Evolutionary conservation across 345 rosid species (phyloP).

Genomic region (Erysimum cheiranthoides): DNA sequence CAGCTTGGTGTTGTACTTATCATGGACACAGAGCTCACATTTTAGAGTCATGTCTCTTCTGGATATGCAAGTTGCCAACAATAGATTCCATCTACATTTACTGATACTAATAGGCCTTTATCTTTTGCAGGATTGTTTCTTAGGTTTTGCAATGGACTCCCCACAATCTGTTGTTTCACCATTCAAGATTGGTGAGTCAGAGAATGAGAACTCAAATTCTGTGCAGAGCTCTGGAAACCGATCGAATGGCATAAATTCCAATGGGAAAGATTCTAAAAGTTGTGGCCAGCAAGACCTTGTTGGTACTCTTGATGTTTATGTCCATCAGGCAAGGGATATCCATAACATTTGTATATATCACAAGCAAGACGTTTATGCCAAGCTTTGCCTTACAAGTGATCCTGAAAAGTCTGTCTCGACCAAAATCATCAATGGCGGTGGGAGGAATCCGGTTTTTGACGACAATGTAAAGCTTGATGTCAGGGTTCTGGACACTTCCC

Average conservation of each 20-base stretch:
- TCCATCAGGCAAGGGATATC: slow-evolving; percentile 96
- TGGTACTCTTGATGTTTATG: slow-evolving; percentile 74
- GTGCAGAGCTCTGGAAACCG: slow-evolving; percentile 47
- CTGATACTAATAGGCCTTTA: slow-evolving; percentile 23
- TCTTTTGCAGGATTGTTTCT: slow-evolving; percentile 25
- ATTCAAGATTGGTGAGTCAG: slow-evolving; percentile 64
- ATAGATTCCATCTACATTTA: slow-evolving; percentile 4
- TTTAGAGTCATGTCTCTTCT: slow-evolving; percentile 19
- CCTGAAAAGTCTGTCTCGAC: slow-evolving; percentile 82
- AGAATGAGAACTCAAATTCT: slow-evolving; percentile 53
- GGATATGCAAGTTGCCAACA: slow-evolving; percentile 19
- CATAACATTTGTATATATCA: slow-evolving; percentile 99
- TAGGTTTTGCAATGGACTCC: slow-evolving; percentile 71
- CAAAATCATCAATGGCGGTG: slow-evolving; percentile 97
- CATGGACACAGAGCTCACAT: slow-evolving; percentile 9
- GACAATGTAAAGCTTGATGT: slow-evolving; percentile 75
- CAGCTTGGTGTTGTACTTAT: slow-evolving; percentile 9
- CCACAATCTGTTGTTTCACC: slow-evolving; percentile 97
- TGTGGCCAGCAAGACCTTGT: slow-evolving; percentile 52
- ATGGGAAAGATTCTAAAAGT: slow-evolving; percentile 46
- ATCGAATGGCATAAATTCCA: slow-evolving; percentile 52
- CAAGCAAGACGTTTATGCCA: slow-evolving; percentile 99
- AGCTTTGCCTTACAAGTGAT: slow-evolving; percentile 85
- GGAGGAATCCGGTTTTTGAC: slow-evolving; percentile 94
- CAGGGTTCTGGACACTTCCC: slow-evolving; percentile 68